phyloP scores from a whole-genome alignment of 2,329 filamentous ascomycete genomes.

The Graphilbum fragrans region DNA sequence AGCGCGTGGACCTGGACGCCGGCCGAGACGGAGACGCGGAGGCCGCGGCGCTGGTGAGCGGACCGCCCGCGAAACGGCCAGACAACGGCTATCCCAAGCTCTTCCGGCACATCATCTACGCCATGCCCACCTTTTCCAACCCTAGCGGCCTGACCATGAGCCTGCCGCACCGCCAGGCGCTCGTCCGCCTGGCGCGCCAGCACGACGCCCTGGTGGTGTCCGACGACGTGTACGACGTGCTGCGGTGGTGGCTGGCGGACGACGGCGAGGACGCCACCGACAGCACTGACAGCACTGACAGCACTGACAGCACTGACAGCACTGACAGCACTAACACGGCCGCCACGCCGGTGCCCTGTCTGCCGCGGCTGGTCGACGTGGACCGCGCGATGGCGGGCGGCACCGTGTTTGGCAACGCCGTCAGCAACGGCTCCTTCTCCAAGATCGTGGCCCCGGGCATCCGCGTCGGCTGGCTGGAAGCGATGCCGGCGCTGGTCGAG shows the following conservation, averaged over 20 bases:
- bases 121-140: slow-evolving; percentile 58
- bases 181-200: slow-evolving; percentile 48
- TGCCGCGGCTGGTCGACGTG: slow-evolving; percentile 46
- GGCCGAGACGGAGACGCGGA: slow-evolving; percentile 2
- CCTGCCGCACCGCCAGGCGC: slow-evolving; percentile 34
- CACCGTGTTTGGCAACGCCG: slow-evolving; percentile 51
- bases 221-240: slow-evolving; percentile 63
- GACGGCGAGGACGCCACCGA: background rate
- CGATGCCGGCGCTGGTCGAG: slow-evolving; percentile 40
- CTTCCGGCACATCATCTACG: slow-evolving; percentile 57
- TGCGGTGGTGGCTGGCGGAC: slow-evolving; percentile 33
- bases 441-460: slow-evolving; percentile 53
- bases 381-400: slow-evolving; percentile 42
- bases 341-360: slow-evolving; percentile 22
- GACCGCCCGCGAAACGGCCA: slow-evolving; percentile 2
- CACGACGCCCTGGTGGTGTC: slow-evolving; percentile 53
- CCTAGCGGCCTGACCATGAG: slow-evolving; percentile 55
- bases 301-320: too few relatives aligned
- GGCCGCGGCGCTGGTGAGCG: background rate
- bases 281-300: too few relatives aligned
- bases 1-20: slow-evolving; percentile 13
- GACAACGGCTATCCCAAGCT: slow-evolving; percentile 39
- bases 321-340: too few relatives aligned
- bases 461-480: slow-evolving; percentile 53
- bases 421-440: slow-evolving; percentile 56